Evolutionary conservation across 768 basidiomycete genomes (phyloP).

Genomic region (Dictyophora rubrovolvata): DNA sequence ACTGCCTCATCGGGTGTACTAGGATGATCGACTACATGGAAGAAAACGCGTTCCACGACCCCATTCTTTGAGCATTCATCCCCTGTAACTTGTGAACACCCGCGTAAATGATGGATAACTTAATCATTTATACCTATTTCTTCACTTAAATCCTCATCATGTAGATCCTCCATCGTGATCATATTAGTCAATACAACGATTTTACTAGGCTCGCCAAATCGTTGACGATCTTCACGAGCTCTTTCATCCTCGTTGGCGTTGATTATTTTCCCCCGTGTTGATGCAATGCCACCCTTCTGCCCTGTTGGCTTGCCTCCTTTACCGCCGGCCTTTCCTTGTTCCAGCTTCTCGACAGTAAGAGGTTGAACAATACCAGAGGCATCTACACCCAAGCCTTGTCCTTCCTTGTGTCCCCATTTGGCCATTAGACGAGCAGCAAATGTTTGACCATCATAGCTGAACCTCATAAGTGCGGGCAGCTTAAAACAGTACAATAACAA

Average conservation of each 20-base stretch:
- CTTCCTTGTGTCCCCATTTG: constrained; percentile 93
- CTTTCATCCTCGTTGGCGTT: constrained; percentile 83
- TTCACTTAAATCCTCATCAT: constrained; percentile 73
- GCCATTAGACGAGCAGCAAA: constrained; percentile 88
- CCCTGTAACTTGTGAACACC: constrained; percentile 33
- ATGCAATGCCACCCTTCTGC: constrained; percentile 32
- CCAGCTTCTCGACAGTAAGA: constrained; percentile 64
- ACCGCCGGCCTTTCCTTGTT: constrained; percentile 25
- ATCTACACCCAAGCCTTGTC: constrained; percentile 81
- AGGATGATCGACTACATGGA: constrained; percentile 66
- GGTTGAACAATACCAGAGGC: constrained; percentile 85
- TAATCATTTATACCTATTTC: constrained; percentile 62
- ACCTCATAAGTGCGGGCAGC: not conserved
- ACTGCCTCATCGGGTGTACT: constrained; percentile 67
- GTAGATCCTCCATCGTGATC: constrained; percentile 73
- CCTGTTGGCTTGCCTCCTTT: constrained; percentile 20
- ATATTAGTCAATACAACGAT: constrained; percentile 86
- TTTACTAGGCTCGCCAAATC: constrained; percentile 85
- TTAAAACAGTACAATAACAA: not conserved
- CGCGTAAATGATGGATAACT: not conserved
- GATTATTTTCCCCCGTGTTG: constrained; percentile 81
- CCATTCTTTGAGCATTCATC: constrained; percentile 88
- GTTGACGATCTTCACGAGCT: constrained; percentile 61
- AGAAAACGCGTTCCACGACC: constrained; percentile 80
- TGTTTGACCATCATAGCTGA: constrained; percentile 51